These are phyloP conservation scores for Ploettnerulaceae sp. DNA, from an alignment of 2,329 filamentous ascomycete genomes.

Conservation along the genomic window DNA sequence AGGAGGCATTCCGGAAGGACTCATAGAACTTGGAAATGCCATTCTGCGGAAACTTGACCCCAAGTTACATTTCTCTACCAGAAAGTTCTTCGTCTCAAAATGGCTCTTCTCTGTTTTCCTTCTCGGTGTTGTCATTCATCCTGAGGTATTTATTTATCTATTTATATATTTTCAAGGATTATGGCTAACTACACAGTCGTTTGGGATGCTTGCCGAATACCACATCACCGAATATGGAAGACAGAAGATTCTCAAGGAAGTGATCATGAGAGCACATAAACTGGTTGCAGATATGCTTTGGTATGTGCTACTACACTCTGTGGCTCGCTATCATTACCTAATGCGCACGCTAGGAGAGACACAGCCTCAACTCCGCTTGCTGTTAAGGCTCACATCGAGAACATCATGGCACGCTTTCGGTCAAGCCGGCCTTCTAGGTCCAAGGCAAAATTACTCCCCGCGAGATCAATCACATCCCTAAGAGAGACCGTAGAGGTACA, in stretches of 20 bases:
- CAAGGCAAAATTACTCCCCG: slow-evolving; percentile 58
- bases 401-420: slow-evolving; percentile 60
- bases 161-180: neutral
- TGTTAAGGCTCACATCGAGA: slow-evolving; percentile 66
- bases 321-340: slow-evolving; percentile 1
- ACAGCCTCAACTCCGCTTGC: slow-evolving; percentile 57
- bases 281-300: slow-evolving; percentile 70
- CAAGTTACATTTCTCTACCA: slow-evolving; percentile 67
- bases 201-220: slow-evolving; percentile 77
- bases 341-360: slow-evolving; percentile 43
- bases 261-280: slow-evolving; percentile 74
- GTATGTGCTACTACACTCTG: slow-evolving; percentile 36
- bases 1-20: slow-evolving; percentile 80
- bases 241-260: slow-evolving; percentile 73
- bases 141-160: slow-evolving; percentile 58
- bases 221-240: slow-evolving; percentile 89
- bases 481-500: slow-evolving; percentile 74
- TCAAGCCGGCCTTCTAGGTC: slow-evolving; percentile 39
- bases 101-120: slow-evolving; percentile 92
- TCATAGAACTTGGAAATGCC: slow-evolving; percentile 78
- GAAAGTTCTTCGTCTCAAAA: slow-evolving; percentile 79
- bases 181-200: slow-evolving; percentile 36
- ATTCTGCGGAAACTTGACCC: slow-evolving; percentile 73
- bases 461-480: slow-evolving; percentile 66
- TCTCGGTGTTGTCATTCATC: slow-evolving; percentile 77